phyloP scores from a whole-genome alignment of 495 filamentous ascomycete species.

The Ramalina intermedia region DNA sequence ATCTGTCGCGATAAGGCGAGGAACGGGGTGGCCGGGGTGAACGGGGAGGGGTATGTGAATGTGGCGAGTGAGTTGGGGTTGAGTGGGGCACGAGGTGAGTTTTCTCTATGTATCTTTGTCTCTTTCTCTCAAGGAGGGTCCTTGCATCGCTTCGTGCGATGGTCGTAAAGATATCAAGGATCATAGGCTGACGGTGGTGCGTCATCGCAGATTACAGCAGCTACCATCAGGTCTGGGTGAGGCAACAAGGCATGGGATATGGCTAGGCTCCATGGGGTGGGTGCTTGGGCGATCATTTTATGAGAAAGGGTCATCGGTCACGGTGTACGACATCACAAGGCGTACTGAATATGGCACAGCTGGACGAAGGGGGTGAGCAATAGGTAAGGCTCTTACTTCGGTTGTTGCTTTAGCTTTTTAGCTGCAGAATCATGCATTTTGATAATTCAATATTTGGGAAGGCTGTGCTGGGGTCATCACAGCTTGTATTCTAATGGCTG shows the following conservation, averaged over 20 bases:
- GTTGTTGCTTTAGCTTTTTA: too few species aligned
- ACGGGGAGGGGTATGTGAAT: conserved; percentile 50
- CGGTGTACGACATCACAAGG: too few species aligned
- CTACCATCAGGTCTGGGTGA: conserved; percentile 29
- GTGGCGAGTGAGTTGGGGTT: conserved; percentile 49
- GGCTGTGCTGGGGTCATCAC: too few species aligned
- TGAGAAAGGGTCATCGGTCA: too few species aligned
- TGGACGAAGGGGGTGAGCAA: too few species aligned
- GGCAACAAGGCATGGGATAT: conserved; percentile 8
- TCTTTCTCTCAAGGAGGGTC: neutral
- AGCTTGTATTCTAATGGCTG: too few species aligned
- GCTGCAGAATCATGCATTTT: too few species aligned
- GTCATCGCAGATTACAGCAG: conserved; percentile 18
- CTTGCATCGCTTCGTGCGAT: neutral
- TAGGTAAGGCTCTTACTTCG: too few species aligned
- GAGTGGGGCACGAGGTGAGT: conserved; percentile 37
- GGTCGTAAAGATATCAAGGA: neutral
- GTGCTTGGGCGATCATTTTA: neutral
- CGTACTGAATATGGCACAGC: too few species aligned
- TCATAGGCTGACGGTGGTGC: conserved; percentile 6
- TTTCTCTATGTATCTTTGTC: conserved; percentile 13
- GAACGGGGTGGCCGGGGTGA: conserved; percentile 16
- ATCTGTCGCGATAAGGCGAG: conserved; percentile 17
- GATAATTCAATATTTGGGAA: too few species aligned
- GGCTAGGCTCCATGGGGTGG: neutral